Percentiles rank a stretch among this genome's conserved stretches.
Conservation (phyloP, 108 stramenopile species). For the Aureococcus anophagefferens region DNA sequence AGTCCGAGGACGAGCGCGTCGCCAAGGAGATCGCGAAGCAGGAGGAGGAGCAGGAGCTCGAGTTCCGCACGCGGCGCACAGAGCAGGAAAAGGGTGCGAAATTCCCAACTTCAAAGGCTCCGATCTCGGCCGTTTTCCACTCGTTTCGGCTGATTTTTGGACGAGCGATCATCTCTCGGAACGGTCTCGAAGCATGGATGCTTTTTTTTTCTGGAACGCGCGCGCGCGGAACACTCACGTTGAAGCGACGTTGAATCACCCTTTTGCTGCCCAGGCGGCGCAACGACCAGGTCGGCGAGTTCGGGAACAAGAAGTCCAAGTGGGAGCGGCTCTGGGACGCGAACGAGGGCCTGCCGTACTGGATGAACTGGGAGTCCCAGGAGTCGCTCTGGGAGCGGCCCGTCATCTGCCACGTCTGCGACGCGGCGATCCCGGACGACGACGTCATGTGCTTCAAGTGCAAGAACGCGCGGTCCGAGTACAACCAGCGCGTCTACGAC, state of each 20-base stretch:
- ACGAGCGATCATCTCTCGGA: too few relatives aligned
- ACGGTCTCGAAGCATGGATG: too few relatives aligned
- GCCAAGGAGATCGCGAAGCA: background rate
- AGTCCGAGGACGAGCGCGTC: background rate
- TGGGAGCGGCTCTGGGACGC: slow-evolving; percentile 13
- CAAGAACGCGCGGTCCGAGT: background rate
- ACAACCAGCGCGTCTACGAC: background rate
- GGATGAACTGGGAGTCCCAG: background rate
- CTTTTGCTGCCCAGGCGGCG: too few relatives aligned
- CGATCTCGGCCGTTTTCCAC: too few relatives aligned
- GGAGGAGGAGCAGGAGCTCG: background rate
- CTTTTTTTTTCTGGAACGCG: too few relatives aligned
- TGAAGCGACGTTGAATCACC: too few relatives aligned
- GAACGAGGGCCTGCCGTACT: background rate
- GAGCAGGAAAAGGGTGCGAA: too few relatives aligned
- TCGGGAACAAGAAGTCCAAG: background rate
- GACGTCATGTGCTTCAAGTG: slow-evolving; percentile 16
- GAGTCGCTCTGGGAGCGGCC: background rate
- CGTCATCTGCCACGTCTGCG: slow-evolving; percentile 13
- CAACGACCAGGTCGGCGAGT: background rate
- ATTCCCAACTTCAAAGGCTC: too few relatives aligned
- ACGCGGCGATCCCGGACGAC: background rate
- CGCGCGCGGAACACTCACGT: too few relatives aligned
- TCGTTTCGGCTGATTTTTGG: too few relatives aligned
- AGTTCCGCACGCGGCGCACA: background rate